Percentiles rank a stretch among this genome's conserved stretches.
phyloP scores from a whole-genome alignment of 1,139 yeast genomes.

The Debaryomyces nepalensis region DNA sequence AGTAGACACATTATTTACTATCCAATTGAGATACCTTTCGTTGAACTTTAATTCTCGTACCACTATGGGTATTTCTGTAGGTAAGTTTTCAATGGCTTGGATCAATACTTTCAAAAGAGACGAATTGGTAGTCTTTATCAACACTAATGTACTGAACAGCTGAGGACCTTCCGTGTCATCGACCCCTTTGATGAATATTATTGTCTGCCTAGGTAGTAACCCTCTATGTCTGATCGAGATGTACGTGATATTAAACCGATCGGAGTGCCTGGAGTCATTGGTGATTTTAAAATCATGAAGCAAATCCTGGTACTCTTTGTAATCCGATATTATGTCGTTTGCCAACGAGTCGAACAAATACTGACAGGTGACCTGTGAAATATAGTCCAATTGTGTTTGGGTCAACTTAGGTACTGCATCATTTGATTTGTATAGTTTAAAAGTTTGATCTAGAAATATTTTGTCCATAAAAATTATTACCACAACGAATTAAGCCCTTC shows the following conservation, averaged over 20 bases:
- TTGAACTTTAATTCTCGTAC: conserved; percentile 19
- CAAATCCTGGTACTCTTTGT: conserved; percentile 14
- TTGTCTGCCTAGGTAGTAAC: conserved; percentile 17
- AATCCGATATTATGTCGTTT: conserved; percentile 18
- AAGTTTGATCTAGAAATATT: conserved; percentile 23
- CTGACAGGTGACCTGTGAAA: conserved; percentile 9
- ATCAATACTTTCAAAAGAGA: conserved; percentile 11
- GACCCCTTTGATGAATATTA: conserved; percentile 15
- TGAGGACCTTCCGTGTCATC: neutral
- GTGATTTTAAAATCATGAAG: conserved; percentile 8
- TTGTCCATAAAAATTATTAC: conserved; percentile 8
- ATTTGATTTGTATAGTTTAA: conserved; percentile 24
- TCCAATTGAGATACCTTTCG: conserved; percentile 16
- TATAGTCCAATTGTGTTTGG: conserved; percentile 18
- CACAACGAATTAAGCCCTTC: neutral
- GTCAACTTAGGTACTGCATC: conserved; percentile 16
- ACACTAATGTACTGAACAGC: conserved; percentile 18
- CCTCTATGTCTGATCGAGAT: conserved; percentile 15
- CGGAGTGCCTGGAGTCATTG: conserved; percentile 4
- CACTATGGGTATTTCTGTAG: conserved; percentile 19
- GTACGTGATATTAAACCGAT: conserved; percentile 13
- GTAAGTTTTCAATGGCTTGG: conserved; percentile 15
- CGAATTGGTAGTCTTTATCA: conserved; percentile 15
- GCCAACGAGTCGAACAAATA: conserved; percentile 15
- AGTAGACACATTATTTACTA: conserved; percentile 19